Conservation (phyloP, 768 basidiomycete genomes). For the Tylopilus cervinicoccineus region DNA sequence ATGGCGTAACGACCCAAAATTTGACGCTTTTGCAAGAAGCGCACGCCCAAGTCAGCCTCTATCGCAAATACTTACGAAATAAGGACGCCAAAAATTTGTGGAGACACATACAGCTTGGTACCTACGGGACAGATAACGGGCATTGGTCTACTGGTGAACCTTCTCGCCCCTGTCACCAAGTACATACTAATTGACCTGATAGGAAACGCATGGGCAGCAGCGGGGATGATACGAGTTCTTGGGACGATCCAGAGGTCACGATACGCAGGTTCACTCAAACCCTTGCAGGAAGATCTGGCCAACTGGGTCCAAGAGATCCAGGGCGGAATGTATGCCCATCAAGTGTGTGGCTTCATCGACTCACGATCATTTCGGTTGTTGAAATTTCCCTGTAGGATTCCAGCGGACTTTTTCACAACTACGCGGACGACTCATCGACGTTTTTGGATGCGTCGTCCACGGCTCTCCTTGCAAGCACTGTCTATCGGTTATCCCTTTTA, state of each 20-base stretch:
- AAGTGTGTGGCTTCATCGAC: slow-evolving; percentile 42
- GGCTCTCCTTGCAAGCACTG: slow-evolving; percentile 69
- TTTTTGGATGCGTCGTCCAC: slow-evolving; percentile 76
- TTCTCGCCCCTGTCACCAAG: not conserved
- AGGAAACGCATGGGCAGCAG: slow-evolving; percentile 91
- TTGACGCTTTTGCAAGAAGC: slow-evolving; percentile 56
- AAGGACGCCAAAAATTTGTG: slow-evolving; percentile 51
- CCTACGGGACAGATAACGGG: slow-evolving; percentile 49
- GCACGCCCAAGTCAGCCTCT: slow-evolving; percentile 68
- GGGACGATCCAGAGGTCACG: slow-evolving; percentile 66
- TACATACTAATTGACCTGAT: not conserved
- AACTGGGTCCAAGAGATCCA: slow-evolving; percentile 74
- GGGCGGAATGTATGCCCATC: slow-evolving; percentile 56
- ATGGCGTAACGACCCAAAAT: slow-evolving; percentile 62
- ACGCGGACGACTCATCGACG: slow-evolving; percentile 52
- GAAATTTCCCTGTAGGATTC: not conserved
- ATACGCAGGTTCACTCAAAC: slow-evolving; percentile 44
- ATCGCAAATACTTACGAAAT: slow-evolving; percentile 63
- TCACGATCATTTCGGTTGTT: not conserved
- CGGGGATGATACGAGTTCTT: slow-evolving; percentile 80
- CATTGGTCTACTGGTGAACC: slow-evolving; percentile 74
- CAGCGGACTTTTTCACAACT: slow-evolving; percentile 56
- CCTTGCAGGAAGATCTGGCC: slow-evolving; percentile 54
- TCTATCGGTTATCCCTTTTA: slow-evolving; percentile 67
- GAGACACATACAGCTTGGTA: slow-evolving; percentile 71